phyloP scores from a whole-genome alignment of 116 monocot genomes.

The Phalaenopsis hybrid region DNA sequence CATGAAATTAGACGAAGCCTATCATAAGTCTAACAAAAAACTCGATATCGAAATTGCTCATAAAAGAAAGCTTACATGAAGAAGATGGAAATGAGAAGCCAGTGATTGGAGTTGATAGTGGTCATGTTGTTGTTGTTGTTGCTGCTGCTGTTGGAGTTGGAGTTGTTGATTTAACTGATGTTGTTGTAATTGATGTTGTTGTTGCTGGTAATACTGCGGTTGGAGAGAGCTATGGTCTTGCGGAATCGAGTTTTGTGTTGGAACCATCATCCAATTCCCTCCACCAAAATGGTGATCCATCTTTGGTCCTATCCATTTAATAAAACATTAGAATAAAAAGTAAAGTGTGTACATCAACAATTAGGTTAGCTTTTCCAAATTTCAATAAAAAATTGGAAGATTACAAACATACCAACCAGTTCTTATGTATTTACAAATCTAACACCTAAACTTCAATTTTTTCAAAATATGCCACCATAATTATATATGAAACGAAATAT shows the following conservation, averaged over 20 bases:
- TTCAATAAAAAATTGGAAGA: neutral
- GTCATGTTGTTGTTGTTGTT: slow-evolving; percentile 22
- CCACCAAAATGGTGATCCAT: slow-evolving; percentile 30
- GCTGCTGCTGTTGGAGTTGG: slow-evolving; percentile 23
- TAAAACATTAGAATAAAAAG: neutral
- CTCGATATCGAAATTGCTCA: neutral
- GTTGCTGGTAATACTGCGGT: slow-evolving; percentile 18
- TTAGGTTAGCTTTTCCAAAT: neutral
- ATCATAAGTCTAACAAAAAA: neutral
- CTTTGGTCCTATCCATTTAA: slow-evolving; percentile 4
- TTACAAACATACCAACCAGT: too few relatives aligned
- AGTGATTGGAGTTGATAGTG: slow-evolving; percentile 36
- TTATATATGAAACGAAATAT: too few relatives aligned
- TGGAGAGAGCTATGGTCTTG: slow-evolving; percentile 24
- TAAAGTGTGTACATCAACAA: neutral
- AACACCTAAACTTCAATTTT: too few relatives aligned
- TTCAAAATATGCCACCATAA: too few relatives aligned
- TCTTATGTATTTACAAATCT: too few relatives aligned
- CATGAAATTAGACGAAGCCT: neutral
- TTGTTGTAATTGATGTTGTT: slow-evolving; percentile 22
- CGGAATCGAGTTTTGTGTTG: slow-evolving; percentile 7
- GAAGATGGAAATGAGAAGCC: slow-evolving; percentile 53
- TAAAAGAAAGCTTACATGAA: slow-evolving; percentile 19
- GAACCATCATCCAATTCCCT: slow-evolving; percentile 50
- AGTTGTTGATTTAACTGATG: slow-evolving; percentile 11